Percentiles rank a stretch among this genome's conserved stretches.
phyloP scores from a whole-genome alignment of 2,329 filamentous ascomycete species.

The Fusarium cyanostomum region DNA sequence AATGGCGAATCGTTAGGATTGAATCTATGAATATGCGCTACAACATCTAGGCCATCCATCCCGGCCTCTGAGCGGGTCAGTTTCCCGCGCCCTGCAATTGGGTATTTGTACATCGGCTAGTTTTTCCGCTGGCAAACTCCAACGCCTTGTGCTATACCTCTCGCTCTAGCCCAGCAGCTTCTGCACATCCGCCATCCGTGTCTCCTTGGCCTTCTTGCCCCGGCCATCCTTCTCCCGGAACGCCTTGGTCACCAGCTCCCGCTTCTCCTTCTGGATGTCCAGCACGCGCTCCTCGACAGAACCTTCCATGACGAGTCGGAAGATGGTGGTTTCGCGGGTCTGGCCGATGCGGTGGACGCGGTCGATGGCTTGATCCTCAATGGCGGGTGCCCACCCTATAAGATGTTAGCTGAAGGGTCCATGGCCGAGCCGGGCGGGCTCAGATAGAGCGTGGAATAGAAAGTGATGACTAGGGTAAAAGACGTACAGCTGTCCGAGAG shows the following conservation, averaged over 20 bases:
- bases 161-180: constrained; percentile 54
- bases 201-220: constrained; percentile 64
- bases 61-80: neutral
- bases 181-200: constrained; percentile 64
- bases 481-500: constrained; percentile 76
- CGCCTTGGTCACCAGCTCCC: constrained; percentile 78
- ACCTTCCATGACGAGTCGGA: constrained; percentile 81
- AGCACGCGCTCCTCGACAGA: constrained; percentile 85
- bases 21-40: neutral
- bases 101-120: constrained; percentile 7
- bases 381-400: constrained; percentile 85
- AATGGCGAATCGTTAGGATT: too few relatives aligned
- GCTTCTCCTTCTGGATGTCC: constrained; percentile 80
- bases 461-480: neutral
- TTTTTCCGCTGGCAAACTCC: neutral
- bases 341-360: constrained; percentile 88
- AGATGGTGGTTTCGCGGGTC: constrained; percentile 79
- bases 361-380: constrained; percentile 91
- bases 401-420: constrained; percentile 14
- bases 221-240: constrained; percentile 74
- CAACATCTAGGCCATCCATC: neutral
- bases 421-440: too few relatives aligned
- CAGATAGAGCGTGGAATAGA: neutral
- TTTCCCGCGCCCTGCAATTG: neutral
- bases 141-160: neutral